Evolutionary conservation across 495 filamentous ascomycete species (phyloP), one percentile per base, ranked within the genome.

Genomic region (Lophiotrema nucula): DNA sequence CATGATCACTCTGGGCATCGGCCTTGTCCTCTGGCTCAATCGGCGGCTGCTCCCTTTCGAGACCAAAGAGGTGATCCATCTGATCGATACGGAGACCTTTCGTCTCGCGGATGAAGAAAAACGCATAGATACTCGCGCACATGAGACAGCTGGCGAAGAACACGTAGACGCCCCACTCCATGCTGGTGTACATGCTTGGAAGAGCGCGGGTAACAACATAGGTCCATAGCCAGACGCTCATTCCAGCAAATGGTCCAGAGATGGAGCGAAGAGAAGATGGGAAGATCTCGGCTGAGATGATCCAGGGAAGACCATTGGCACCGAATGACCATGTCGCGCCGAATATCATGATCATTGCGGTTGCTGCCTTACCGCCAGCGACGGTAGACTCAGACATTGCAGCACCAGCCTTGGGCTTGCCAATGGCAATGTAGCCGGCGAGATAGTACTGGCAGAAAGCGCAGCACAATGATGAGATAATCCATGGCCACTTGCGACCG

Each of bases 311-410:
- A 13, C 62, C 62, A 41, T 66, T 66, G 8, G 62, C 62, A 15
- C 56, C 60, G n/a, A 58, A 58, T 1, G 47, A 50, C 62, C 62
- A 68, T 3, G 57, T 58, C 8, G 65, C 65, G 5, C 62, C 65
- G 39, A 65, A 75, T 25, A 75, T 71, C 73, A 74, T 74, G 39
- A 75, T 73, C 37, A 71, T 62, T 13, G 66, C 73, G 4, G 68
- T 73, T 19, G 73, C 73, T 4, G 68, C 73, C 44, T 58, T 58
- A 11, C 55, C 55, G 2, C 55, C 55, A 3, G 66, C 60, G 53
- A 68, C 55, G 6, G 72, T 72, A 8, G 64, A 67, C 16, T 66
- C 12, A 6, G 69, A 66, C 26, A 47, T 48, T 3, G 16, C 11
- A 16, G 42, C 49, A 16, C 47, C 53, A 13, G 28, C 39, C 4